These are phyloP conservation scores for Inga laurina DNA, from an alignment of 306 rosid species.

Conservation along the genomic window DNA sequence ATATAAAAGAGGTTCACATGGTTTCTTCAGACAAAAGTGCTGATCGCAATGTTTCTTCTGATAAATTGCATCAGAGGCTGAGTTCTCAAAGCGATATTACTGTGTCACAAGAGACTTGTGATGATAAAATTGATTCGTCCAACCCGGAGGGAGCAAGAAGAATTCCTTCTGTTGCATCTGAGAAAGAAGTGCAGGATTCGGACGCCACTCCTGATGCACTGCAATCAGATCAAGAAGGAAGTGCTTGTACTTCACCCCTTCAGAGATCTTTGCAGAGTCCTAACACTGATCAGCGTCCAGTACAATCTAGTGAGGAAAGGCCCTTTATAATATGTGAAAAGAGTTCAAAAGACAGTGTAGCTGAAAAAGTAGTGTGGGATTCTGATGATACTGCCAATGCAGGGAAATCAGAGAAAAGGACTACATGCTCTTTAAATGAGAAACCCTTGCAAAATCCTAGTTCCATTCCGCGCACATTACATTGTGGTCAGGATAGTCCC, in stretches of 20 bases:
- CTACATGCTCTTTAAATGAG: slow-evolving; percentile 35
- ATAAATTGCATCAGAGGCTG: slow-evolving; percentile 42
- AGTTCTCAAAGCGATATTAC: slow-evolving; percentile 41
- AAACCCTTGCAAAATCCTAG: slow-evolving; percentile 47
- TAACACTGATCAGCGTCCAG: slow-evolving; percentile 20
- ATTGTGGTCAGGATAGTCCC: slow-evolving; percentile 50
- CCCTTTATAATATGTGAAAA: slow-evolving; percentile 45
- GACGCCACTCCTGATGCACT: slow-evolving; percentile 39
- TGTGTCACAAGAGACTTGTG: slow-evolving; percentile 40
- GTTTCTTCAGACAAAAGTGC: slow-evolving; percentile 62
- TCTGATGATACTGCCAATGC: slow-evolving; percentile 42
- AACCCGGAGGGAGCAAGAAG: slow-evolving; percentile 37
- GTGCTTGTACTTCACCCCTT: slow-evolving; percentile 33
- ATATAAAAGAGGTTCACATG: slow-evolving; percentile 56
- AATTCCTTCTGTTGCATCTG: slow-evolving; percentile 24
- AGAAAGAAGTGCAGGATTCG: slow-evolving; percentile 39
- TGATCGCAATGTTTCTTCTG: slow-evolving; percentile 52
- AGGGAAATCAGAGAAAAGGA: slow-evolving; percentile 44
- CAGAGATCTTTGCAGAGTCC: slow-evolving; percentile 51
- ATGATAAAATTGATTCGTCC: slow-evolving; percentile 31
- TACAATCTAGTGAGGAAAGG: slow-evolving; percentile 40
- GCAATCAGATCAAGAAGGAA: slow-evolving; percentile 55
- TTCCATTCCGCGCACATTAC: slow-evolving; percentile 34
- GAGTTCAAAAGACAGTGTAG: slow-evolving; percentile 44
- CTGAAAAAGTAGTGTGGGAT: slow-evolving; percentile 32